phyloP scores from a whole-genome alignment of 108 stramenopile species.

The Stephanodiscus minutulus region DNA sequence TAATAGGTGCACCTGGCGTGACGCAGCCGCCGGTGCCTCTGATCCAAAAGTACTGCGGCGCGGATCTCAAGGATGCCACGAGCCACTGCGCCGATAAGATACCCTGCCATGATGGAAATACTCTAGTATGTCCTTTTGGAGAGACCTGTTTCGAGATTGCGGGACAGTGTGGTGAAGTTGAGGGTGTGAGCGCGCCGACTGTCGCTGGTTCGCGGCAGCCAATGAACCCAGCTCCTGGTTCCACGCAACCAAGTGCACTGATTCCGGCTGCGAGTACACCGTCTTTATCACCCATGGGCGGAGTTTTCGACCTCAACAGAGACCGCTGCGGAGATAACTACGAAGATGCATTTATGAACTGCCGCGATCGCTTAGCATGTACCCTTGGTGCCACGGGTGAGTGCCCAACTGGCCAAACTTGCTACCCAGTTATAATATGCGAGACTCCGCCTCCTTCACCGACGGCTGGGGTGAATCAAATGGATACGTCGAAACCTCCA shows the following conservation, averaged over 20 bases:
- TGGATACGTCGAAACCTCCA: too few relatives aligned
- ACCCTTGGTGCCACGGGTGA: slow-evolving; percentile 17
- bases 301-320: slow-evolving; percentile 20
- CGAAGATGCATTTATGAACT: slow-evolving; percentile 18
- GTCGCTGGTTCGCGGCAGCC: background rate
- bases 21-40: slow-evolving; percentile 1
- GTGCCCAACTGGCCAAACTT: slow-evolving; percentile 21
- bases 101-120: slow-evolving; percentile 24
- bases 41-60: slow-evolving; percentile 6
- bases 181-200: too few relatives aligned
- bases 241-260: too few relatives aligned
- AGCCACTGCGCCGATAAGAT: slow-evolving; percentile 14
- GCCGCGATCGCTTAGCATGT: slow-evolving; percentile 6
- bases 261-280: too few relatives aligned
- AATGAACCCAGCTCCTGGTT: background rate
- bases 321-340: slow-evolving; percentile 19
- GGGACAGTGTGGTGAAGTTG: background rate
- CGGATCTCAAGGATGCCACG: slow-evolving; percentile 14
- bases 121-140: background rate
- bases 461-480: too few relatives aligned
- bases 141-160: slow-evolving; percentile 25
- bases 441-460: background rate
- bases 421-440: slow-evolving; percentile 16
- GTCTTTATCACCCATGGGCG: slow-evolving; percentile 7
- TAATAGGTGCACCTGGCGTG: background rate